A percentile compares a stretch with the other conserved stretches of the same genome.
These are phyloP conservation scores for Anisogramma anomala DNA, from an alignment of 2,329 filamentous ascomycete species.

Conservation along the genomic window DNA sequence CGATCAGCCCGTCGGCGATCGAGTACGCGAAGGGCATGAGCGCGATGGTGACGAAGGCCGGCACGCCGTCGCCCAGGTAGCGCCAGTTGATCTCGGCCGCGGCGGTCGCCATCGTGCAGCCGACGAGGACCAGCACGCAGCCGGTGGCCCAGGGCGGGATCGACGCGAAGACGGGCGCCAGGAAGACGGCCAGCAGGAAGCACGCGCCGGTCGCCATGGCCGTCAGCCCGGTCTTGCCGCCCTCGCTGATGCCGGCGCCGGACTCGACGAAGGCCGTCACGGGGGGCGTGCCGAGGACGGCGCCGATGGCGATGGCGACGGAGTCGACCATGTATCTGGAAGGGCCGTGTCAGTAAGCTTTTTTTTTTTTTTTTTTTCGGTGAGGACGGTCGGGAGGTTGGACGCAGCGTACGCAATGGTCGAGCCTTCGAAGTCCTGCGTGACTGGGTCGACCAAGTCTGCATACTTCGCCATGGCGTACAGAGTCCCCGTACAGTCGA, in stretches of 20 bases:
- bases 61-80: slow-evolving; percentile 73
- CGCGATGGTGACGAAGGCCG: slow-evolving; percentile 72
- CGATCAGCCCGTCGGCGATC: slow-evolving; percentile 78
- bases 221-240: slow-evolving; percentile 61
- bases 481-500: slow-evolving; percentile 75
- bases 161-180: slow-evolving; percentile 65
- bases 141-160: slow-evolving; percentile 71
- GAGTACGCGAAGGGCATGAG: slow-evolving; percentile 87
- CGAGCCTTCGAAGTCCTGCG: slow-evolving; percentile 79
- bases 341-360: too few relatives aligned
- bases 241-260: slow-evolving; percentile 64
- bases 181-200: slow-evolving; percentile 62
- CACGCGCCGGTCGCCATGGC: slow-evolving; percentile 57
- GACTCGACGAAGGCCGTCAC: slow-evolving; percentile 68
- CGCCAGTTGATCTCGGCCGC: slow-evolving; percentile 80
- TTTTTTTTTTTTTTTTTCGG: too few relatives aligned
- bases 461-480: slow-evolving; percentile 86
- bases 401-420: slow-evolving; percentile 44
- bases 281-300: slow-evolving; percentile 57
- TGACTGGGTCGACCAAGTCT: slow-evolving; percentile 66
- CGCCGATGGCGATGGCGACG: slow-evolving; percentile 64
- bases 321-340: slow-evolving; percentile 64
- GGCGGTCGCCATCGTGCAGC: slow-evolving; percentile 73
- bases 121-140: slow-evolving; percentile 67
- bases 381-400: too few relatives aligned